phyloP scores from a whole-genome alignment of 352 stramenopile species.

The Globisporangium abappressorium region DNA sequence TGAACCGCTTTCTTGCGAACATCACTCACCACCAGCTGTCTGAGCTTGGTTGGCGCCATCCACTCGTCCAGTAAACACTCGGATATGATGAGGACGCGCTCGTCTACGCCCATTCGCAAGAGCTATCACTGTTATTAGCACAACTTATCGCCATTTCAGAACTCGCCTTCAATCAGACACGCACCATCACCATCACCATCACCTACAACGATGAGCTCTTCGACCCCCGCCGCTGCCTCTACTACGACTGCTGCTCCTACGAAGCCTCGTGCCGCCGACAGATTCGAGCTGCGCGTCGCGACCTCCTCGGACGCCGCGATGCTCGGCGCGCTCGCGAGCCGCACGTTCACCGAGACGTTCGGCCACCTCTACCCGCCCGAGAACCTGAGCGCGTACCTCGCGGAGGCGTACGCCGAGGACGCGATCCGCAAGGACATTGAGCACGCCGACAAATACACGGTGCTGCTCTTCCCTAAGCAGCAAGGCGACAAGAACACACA shows the following conservation, averaged over 20 bases:
- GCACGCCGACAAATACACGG: slow-evolving; percentile 25
- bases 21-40: background rate
- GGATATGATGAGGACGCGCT: slow-evolving; percentile 1
- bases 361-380: slow-evolving; percentile 24
- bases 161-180: background rate
- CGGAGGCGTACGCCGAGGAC: slow-evolving; percentile 15
- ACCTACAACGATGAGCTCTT: background rate
- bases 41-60: background rate
- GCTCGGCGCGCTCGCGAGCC: slow-evolving; percentile 24
- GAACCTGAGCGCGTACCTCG: slow-evolving; percentile 21
- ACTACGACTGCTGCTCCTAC: background rate
- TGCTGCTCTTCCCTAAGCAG: slow-evolving; percentile 21
- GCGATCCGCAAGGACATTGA: slow-evolving; percentile 23
- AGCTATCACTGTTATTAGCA: background rate
- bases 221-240: background rate
- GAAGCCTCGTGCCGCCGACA: background rate
- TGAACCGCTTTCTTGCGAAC: background rate
- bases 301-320: slow-evolving; percentile 16
- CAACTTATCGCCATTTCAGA: background rate
- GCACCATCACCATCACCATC: background rate
- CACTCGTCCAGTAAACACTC: background rate
- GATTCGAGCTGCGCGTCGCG: slow-evolving; percentile 20
- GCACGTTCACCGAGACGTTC: slow-evolving; percentile 32
- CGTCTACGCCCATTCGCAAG: background rate
- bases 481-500: background rate